phyloP scores from a whole-genome alignment of 139 green algal genomes.

The Picochlorum sp. region DNA sequence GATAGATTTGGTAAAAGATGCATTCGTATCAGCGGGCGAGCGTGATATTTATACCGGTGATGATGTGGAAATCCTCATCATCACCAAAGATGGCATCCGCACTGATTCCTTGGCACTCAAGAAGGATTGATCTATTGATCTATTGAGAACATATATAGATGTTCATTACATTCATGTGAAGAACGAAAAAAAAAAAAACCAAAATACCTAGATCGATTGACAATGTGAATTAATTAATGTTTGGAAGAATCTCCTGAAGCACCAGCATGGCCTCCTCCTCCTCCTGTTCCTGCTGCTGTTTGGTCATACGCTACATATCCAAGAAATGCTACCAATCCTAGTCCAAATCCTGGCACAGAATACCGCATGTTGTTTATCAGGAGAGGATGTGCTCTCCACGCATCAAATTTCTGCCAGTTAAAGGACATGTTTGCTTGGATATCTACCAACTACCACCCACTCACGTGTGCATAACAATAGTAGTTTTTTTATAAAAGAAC shows the following conservation, averaged over 20 bases:
- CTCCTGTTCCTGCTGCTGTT: neutral
- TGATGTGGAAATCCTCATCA: slow-evolving; percentile 89
- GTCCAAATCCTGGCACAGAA: slow-evolving; percentile 30
- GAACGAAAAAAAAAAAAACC: too few species aligned
- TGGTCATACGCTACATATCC: slow-evolving; percentile 43
- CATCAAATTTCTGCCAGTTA: slow-evolving; percentile 22
- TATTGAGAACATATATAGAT: too few species aligned
- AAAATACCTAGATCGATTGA: too few species aligned
- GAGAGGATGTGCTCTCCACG: slow-evolving; percentile 33
- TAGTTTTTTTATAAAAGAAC: neutral
- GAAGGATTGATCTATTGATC: slow-evolving; percentile 59
- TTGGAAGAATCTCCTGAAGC: neutral
- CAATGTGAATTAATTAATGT: too few species aligned
- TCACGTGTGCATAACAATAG: neutral
- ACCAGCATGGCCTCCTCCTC: neutral
- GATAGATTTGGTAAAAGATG: slow-evolving; percentile 92
- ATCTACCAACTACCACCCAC: neutral
- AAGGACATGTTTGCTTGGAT: slow-evolving; percentile 9
- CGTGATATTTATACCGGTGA: slow-evolving; percentile 99
- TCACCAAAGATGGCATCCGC: slow-evolving; percentile 77
- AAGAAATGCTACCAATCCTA: slow-evolving; percentile 33
- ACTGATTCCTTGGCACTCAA: slow-evolving; percentile 77
- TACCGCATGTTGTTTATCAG: slow-evolving; percentile 34
- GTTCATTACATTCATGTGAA: too few species aligned
- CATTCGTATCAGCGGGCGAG: slow-evolving; percentile 91